Evolutionary conservation across 768 basidiomycete genomes (phyloP).

Genomic region (Gyrodon lividus): DNA sequence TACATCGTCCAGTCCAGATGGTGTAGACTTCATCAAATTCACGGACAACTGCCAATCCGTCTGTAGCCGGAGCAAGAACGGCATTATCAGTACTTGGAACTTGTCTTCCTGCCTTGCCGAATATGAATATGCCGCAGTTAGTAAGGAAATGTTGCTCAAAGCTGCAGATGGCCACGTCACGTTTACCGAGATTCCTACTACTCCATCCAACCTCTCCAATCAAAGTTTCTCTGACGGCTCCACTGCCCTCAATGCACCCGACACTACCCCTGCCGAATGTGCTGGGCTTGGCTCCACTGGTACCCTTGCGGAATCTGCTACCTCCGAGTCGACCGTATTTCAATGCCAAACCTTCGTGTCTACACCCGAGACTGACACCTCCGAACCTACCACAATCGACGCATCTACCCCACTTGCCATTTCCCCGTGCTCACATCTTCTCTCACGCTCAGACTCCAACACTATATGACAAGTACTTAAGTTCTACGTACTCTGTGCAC

Average conservation of each 20-base stretch:
- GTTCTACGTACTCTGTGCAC: slow-evolving; percentile 14
- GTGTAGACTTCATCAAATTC: slow-evolving; percentile 14
- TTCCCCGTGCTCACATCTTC: slow-evolving; percentile 8
- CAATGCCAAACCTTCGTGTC: background rate
- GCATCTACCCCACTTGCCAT: background rate
- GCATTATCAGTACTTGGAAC: slow-evolving; percentile 17
- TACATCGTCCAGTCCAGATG: slow-evolving; percentile 1
- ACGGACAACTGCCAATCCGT: slow-evolving; percentile 2
- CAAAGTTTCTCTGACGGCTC: background rate
- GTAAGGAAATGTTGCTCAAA: background rate
- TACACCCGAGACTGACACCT: background rate
- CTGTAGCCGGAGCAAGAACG: slow-evolving; percentile 11
- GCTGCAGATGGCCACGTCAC: background rate
- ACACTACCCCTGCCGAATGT: background rate
- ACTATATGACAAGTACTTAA: slow-evolving; percentile 13
- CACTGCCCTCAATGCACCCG: background rate
- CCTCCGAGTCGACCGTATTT: background rate
- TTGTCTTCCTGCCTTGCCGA: slow-evolving; percentile 9
- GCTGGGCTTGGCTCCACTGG: background rate
- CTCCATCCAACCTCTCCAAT: background rate
- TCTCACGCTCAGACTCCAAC: slow-evolving; percentile 11
- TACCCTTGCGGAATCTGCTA: background rate
- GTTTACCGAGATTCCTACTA: background rate
- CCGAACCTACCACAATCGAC: background rate
- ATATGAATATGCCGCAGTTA: slow-evolving; percentile 5